Evolutionary conservation across 2,329 filamentous ascomycete genomes (phyloP).

Genomic region (Elsinoe batatas): DNA sequence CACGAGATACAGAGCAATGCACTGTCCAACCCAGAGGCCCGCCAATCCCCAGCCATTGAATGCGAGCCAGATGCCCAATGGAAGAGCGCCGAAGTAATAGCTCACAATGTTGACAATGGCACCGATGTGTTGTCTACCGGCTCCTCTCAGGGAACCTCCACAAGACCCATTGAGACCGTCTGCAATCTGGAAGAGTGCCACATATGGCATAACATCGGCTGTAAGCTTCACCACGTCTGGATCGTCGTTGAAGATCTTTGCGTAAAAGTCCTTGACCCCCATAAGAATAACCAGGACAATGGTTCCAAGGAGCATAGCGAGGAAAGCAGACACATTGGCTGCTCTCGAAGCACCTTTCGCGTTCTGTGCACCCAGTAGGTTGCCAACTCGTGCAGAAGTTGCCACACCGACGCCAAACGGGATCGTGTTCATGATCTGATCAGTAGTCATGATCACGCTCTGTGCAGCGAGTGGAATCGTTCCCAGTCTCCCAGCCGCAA

Average conservation of each 20-base stretch:
- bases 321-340: slow-evolving; percentile 63
- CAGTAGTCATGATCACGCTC: slow-evolving; percentile 80
- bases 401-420: slow-evolving; percentile 81
- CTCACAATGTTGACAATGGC: slow-evolving; percentile 71
- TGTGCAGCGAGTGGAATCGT: slow-evolving; percentile 72
- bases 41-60: slow-evolving; percentile 76
- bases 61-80: slow-evolving; percentile 72
- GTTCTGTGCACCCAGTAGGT: slow-evolving; percentile 62
- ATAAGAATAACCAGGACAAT: slow-evolving; percentile 60
- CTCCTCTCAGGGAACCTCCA: slow-evolving; percentile 68
- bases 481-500: slow-evolving; percentile 70
- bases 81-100: slow-evolving; percentile 75
- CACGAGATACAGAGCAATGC: slow-evolving; percentile 65
- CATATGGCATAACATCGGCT: slow-evolving; percentile 69
- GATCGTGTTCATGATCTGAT: slow-evolving; percentile 70
- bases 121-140: slow-evolving; percentile 79
- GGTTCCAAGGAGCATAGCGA: slow-evolving; percentile 60
- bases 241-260: slow-evolving; percentile 73
- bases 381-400: slow-evolving; percentile 66
- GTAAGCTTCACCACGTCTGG: slow-evolving; percentile 61
- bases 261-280: slow-evolving; percentile 61
- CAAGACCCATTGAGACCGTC: slow-evolving; percentile 80
- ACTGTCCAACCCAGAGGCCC: slow-evolving; percentile 60
- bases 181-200: slow-evolving; percentile 82
- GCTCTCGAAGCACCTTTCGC: slow-evolving; percentile 57